Conservation (phyloP, 1,284 basidiomycete genomes). For the Puccinia novopanici region DNA sequence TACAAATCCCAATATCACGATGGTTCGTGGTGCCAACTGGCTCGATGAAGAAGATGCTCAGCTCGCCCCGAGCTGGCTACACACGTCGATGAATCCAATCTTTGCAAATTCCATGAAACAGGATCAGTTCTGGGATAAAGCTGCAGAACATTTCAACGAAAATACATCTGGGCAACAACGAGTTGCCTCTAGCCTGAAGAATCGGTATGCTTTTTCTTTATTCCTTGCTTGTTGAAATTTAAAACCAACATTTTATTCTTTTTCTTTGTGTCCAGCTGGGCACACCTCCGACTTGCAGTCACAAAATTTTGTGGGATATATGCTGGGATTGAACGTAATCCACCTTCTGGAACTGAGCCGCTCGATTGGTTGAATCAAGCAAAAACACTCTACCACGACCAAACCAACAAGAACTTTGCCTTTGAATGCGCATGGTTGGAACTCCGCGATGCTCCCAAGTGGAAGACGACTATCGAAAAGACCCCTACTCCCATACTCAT, state of each 20-base stretch:
- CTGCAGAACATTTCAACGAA: too few species aligned
- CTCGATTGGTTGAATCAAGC: not conserved
- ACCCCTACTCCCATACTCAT: not conserved
- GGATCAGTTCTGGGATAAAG: slow-evolving; percentile 5
- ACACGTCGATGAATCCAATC: too few species aligned
- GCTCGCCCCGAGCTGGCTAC: too few species aligned
- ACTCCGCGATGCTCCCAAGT: too few species aligned
- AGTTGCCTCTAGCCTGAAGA: not conserved
- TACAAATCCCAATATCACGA: too few species aligned
- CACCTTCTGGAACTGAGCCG: not conserved
- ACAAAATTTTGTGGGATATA: slow-evolving; percentile 7
- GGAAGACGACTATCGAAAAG: not conserved
- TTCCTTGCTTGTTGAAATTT: not conserved
- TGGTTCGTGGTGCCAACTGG: too few species aligned
- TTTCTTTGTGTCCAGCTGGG: not conserved
- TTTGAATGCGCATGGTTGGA: slow-evolving; percentile 11
- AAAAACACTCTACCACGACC: not conserved
- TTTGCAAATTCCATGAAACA: slow-evolving; percentile 2
- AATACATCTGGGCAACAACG: not conserved
- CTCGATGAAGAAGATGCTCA: too few species aligned
- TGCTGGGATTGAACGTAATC: not conserved
- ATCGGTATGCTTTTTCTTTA: not conserved
- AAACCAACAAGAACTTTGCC: not conserved
- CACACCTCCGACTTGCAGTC: not conserved
- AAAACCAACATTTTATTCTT: not conserved